A percentile compares a stretch with the other conserved stretches of the same genome.
These are phyloP conservation scores for Colletotrichum falcatum DNA, from an alignment of 2,329 filamentous ascomycete species.

Conservation along the genomic window DNA sequence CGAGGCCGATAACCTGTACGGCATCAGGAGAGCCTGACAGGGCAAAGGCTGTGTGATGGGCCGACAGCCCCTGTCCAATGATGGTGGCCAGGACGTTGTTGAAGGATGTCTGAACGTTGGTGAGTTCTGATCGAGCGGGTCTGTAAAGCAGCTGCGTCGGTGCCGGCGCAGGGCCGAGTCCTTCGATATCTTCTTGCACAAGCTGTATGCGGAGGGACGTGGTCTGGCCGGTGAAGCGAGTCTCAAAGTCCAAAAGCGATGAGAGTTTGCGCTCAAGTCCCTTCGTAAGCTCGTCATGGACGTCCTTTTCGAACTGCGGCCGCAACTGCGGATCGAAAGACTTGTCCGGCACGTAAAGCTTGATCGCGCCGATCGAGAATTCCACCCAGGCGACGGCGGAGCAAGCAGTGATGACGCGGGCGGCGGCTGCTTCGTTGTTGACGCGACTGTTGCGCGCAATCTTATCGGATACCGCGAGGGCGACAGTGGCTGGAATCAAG, in stretches of 20 bases:
- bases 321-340: slow-evolving; percentile 84
- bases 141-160: slow-evolving; percentile 76
- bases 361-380: slow-evolving; percentile 79
- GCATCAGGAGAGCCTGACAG: slow-evolving; percentile 48
- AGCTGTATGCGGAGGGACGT: slow-evolving; percentile 75
- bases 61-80: slow-evolving; percentile 60
- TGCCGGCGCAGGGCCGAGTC: slow-evolving; percentile 75
- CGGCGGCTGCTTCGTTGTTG: neutral
- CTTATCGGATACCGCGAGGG: slow-evolving; percentile 54
- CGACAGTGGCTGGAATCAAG: slow-evolving; percentile 60
- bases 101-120: slow-evolving; percentile 85
- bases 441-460: slow-evolving; percentile 42
- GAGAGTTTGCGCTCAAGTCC: slow-evolving; percentile 68
- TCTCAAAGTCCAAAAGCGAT: slow-evolving; percentile 74
- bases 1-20: slow-evolving; percentile 60
- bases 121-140: slow-evolving; percentile 75
- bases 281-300: slow-evolving; percentile 65
- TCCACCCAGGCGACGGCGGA: slow-evolving; percentile 75
- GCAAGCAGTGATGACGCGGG: slow-evolving; percentile 15
- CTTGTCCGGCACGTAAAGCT: slow-evolving; percentile 86
- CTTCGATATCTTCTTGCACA: slow-evolving; percentile 70
- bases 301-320: slow-evolving; percentile 73
- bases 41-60: slow-evolving; percentile 51
- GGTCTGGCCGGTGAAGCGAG: slow-evolving; percentile 73
- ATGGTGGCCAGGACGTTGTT: slow-evolving; percentile 78